A percentile compares a stretch with the other conserved stretches of the same genome.
phyloP scores from a whole-genome alignment of 345 rosid species.

The Lepidium sativum region DNA sequence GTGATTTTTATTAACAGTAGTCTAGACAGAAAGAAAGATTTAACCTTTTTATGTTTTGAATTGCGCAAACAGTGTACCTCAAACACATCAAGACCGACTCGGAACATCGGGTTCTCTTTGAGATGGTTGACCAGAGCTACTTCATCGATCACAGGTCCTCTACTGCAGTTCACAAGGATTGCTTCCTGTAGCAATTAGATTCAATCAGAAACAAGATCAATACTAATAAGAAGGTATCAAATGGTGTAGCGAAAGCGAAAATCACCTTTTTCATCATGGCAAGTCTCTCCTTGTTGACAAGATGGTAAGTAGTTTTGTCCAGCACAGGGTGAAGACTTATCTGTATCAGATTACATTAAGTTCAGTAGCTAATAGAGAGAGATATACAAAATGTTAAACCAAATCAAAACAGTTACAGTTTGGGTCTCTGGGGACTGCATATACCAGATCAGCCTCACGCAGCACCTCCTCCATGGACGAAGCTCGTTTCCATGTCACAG shows the following conservation, averaged over 20 bases:
- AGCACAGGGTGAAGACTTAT: constrained; percentile 93
- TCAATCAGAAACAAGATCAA: background rate
- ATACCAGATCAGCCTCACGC: constrained; percentile 77
- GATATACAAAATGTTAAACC: background rate
- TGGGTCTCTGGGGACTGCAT: background rate
- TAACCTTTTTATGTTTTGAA: background rate
- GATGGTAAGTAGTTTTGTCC: constrained; percentile 94
- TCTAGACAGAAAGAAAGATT: background rate
- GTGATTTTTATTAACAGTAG: background rate
- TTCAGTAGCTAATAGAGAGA: constrained; percentile 6
- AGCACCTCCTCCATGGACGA: constrained; percentile 85
- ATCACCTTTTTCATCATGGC: constrained; percentile 89
- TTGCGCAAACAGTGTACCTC: constrained; percentile 41
- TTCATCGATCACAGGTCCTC: constrained; percentile 93
- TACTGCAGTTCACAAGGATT: constrained; percentile 85
- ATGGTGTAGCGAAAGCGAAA: background rate
- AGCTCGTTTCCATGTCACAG: constrained; percentile 92
- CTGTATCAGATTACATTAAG: constrained; percentile 32
- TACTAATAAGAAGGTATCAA: background rate
- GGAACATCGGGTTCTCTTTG: constrained; percentile 85
- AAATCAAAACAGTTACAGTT: background rate
- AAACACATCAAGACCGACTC: constrained; percentile 97
- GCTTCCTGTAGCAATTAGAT: constrained; percentile 52
- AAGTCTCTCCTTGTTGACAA: constrained; percentile 87
- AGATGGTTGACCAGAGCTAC: constrained; percentile 86